A percentile compares a stretch with the other conserved stretches of the same genome.
These are phyloP conservation scores for Metschnikowia similis DNA, from an alignment of 805 yeast genomes.

Conservation along the genomic window DNA sequence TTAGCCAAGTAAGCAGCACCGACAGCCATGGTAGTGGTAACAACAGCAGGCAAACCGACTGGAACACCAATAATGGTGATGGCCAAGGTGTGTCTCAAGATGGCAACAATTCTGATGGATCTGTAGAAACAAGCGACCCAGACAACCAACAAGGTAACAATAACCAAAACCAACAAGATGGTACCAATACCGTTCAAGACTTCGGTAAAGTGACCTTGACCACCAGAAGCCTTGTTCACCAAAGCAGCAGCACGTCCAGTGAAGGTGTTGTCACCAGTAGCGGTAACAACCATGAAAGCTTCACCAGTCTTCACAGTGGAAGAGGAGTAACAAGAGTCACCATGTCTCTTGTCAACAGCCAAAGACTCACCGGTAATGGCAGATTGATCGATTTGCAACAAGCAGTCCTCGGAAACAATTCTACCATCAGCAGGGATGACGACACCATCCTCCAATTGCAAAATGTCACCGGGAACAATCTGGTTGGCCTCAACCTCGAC, in stretches of 20 bases:
- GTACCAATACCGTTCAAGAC: constrained; percentile 98
- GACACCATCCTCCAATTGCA: constrained; percentile 89
- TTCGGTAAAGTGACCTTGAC: constrained; percentile 95
- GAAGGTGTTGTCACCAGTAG: constrained; percentile 93
- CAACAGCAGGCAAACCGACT: constrained; percentile 98
- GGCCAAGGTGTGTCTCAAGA: constrained; percentile 89
- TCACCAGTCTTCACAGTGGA: constrained; percentile 96
- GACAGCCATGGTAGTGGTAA: constrained; percentile 98
- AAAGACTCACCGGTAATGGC: constrained; percentile 97
- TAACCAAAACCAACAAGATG: constrained; percentile 80
- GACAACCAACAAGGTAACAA: constrained; percentile 79
- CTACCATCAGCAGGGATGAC: constrained; percentile 94
- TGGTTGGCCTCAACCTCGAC: constrained; percentile 77
- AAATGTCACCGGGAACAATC: constrained; percentile 92
- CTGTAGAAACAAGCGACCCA: constrained; percentile 96
- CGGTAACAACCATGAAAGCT: constrained; percentile 88
- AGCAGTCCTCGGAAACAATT: constrained; percentile 77
- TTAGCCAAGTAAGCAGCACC: constrained; percentile 98
- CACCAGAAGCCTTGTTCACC: constrained; percentile 90
- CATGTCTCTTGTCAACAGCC: constrained; percentile 88
- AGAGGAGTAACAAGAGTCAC: constrained; percentile 86
- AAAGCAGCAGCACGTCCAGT: constrained; percentile 97
- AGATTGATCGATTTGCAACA: constrained; percentile 91
- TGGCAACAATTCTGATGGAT: constrained; percentile 77
- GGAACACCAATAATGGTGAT: constrained; percentile 98